Evolutionary conservation across 192 early-diverging fungal species (phyloP), one percentile per base, ranked within the genome.

Genomic region (Backusella parvicylindrica): DNA sequence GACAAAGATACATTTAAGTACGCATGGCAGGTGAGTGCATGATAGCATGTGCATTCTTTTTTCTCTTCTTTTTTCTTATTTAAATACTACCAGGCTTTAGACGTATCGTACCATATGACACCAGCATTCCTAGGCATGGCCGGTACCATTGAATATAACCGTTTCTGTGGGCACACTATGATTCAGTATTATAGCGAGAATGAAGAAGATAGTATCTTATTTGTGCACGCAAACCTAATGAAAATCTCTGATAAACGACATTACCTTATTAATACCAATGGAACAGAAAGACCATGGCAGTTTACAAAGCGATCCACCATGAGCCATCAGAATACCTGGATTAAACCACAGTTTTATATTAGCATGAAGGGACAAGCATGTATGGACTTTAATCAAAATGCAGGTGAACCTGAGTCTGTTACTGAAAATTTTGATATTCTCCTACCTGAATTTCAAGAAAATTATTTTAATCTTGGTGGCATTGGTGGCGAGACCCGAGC

Each of bases 1-100:
- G 81, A 82, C 31, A 82, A 82, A 70, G 81, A 82, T 56, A 79
- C 78, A 21, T 79, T 79, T 40, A 63, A 72, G 68, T 79, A 67
- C 18, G 78, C 78, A 12, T 79, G 78, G 78, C 63, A 75, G 78
- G 78, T 75, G n/a, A n/a, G n/a, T n/a, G n/a, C n/a, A n/a, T n/a
- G n/a, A n/a, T n/a, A n/a, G n/a, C n/a, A n/a, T n/a, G n/a, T n/a
- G n/a, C n/a, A n/a, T n/a, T n/a, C n/a, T n/a, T n/a, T n/a, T n/a
- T n/a, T n/a, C n/a, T n/a, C n/a, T n/a, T 64, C 37, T 64, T 30
- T 70, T 28, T 2, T 16, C 2, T 53, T 53, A 53, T n/a, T 50
- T 9, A 53, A 18, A 21, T 21, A 60, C 36, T 18, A 49, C 33
- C n/a, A 75, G 78, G 70, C 73, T 11, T 47, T 75, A 31, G 70